Conservation (phyloP, 345 rosid species). For the Diplotaxis tenuifolia region DNA sequence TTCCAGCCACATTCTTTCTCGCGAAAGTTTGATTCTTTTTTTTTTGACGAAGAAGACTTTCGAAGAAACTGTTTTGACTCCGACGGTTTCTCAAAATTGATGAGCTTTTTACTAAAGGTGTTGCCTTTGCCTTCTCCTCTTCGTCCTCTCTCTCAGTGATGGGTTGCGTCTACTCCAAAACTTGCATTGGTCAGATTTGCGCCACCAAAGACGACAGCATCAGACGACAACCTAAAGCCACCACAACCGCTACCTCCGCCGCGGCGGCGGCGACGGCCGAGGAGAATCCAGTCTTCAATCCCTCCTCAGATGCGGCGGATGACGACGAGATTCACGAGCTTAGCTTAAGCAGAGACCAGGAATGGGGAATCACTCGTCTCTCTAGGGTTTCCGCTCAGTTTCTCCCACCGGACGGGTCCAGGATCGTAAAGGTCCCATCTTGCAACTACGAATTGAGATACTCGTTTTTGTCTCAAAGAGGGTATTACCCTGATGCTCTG, state of each 20-base stretch:
- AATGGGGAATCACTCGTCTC: constrained; percentile 70
- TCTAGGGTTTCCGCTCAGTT: constrained; percentile 95
- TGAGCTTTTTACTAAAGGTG: constrained; percentile 27
- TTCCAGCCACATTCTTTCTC: constrained; percentile 17
- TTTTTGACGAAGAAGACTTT: neutral
- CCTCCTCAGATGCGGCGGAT: constrained; percentile 50
- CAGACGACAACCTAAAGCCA: constrained; percentile 33
- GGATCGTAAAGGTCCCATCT: constrained; percentile 60
- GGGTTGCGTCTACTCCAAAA: constrained; percentile 96
- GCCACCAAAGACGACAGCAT: constrained; percentile 56
- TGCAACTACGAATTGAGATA: constrained; percentile 62
- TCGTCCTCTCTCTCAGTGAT: constrained; percentile 43
- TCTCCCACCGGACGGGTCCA: constrained; percentile 83
- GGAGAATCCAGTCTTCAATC: constrained; percentile 52
- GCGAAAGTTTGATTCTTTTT: neutral
- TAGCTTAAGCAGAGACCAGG: constrained; percentile 45
- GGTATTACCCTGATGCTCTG: constrained; percentile 90
- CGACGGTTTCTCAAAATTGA: constrained; percentile 3
- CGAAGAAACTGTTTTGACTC: constrained; percentile 24
- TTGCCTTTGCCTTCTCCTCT: neutral
- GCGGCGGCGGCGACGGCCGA: constrained; percentile 23
- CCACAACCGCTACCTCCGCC: neutral
- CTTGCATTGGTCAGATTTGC: constrained; percentile 91
- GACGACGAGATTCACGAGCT: constrained; percentile 54
- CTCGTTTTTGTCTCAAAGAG: constrained; percentile 86